A percentile compares a stretch with the other conserved stretches of the same genome.
These are phyloP conservation scores for Phoenix dactylifera DNA, from an alignment of 176 grass and related monocot species.

Conservation along the genomic window DNA sequence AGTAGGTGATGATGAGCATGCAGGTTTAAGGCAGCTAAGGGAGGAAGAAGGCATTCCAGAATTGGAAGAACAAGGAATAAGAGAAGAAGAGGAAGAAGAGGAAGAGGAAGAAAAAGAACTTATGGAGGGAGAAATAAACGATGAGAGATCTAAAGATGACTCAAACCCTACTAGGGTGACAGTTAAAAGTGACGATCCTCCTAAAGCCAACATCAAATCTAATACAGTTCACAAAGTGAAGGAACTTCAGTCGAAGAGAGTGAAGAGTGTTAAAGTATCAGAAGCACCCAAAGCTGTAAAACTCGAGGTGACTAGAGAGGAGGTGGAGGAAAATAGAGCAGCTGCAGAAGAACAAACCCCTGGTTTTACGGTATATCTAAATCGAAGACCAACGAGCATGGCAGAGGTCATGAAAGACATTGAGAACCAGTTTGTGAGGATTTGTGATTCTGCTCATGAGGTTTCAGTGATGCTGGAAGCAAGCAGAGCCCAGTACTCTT, in stretches of 20 bases:
- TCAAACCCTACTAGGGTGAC: conserved; percentile 28
- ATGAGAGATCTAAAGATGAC: conserved; percentile 23
- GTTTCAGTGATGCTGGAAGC: conserved; percentile 83
- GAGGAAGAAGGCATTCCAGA: conserved; percentile 94
- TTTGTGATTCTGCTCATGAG: conserved; percentile 71
- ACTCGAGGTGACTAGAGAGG: conserved; percentile 52
- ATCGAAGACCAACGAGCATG: conserved; percentile 57
- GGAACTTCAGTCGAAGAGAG: conserved; percentile 50
- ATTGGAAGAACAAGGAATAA: conserved; percentile 66
- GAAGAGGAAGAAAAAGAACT: conserved; percentile 16
- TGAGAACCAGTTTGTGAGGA: conserved; percentile 63
- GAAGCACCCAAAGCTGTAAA: conserved; percentile 36
- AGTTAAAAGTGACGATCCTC: conserved; percentile 18
- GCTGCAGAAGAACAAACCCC: conserved; percentile 54
- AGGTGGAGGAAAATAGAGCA: conserved; percentile 45
- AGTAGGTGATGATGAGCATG: conserved; percentile 71
- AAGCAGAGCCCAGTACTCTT: conserved; percentile 53
- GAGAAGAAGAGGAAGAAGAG: not conserved
- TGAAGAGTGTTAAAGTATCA: conserved; percentile 33
- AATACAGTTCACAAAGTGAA: conserved; percentile 41
- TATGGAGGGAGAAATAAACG: conserved; percentile 21
- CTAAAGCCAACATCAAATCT: conserved; percentile 22
- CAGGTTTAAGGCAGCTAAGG: conserved; percentile 60
- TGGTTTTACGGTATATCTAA: conserved; percentile 87
- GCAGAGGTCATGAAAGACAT: conserved; percentile 82